Percentiles rank a stretch among this genome's conserved stretches.
These are phyloP conservation scores for Monosporozyma aerobia DNA, from an alignment of 805 yeast genomes.

Conservation along the genomic window DNA sequence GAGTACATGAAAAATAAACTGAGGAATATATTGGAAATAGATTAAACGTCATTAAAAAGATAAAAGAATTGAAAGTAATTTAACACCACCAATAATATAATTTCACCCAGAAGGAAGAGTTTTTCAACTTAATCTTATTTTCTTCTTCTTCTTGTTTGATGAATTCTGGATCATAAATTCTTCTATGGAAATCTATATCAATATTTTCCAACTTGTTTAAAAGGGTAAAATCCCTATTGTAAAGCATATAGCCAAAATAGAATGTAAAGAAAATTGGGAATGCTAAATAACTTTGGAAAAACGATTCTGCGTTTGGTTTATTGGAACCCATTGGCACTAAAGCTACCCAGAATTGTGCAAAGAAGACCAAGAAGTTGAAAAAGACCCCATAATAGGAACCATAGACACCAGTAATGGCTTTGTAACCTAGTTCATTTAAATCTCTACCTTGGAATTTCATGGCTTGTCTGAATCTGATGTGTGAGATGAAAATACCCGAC, in stretches of 20 bases:
- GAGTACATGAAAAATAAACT: background rate
- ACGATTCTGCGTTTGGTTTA: constrained; percentile 30
- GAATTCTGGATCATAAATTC: constrained; percentile 32
- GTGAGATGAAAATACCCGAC: constrained; percentile 45
- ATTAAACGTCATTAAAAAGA: background rate
- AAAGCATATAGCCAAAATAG: constrained; percentile 44
- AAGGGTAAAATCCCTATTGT: constrained; percentile 30
- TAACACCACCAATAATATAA: constrained; percentile 34
- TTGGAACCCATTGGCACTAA: constrained; percentile 42
- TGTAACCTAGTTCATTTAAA: constrained; percentile 40
- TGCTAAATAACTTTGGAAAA: constrained; percentile 50
- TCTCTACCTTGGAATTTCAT: constrained; percentile 42
- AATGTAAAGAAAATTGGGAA: constrained; percentile 35
- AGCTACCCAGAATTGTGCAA: constrained; percentile 60
- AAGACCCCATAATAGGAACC: constrained; percentile 44
- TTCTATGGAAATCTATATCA: constrained; percentile 38
- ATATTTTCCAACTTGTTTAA: constrained; percentile 32
- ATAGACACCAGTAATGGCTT: constrained; percentile 38
- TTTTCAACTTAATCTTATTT: constrained; percentile 21
- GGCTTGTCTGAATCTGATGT: constrained; percentile 48
- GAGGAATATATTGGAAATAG: background rate
- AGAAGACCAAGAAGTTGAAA: constrained; percentile 41
- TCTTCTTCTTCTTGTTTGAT: constrained; percentile 35
- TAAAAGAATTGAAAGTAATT: constrained; percentile 2
- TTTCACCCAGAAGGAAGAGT: constrained; percentile 27